These are phyloP conservation scores for Tricholoma saponaceum DNA, from an alignment of 768 basidiomycete species.

Conservation along the genomic window DNA sequence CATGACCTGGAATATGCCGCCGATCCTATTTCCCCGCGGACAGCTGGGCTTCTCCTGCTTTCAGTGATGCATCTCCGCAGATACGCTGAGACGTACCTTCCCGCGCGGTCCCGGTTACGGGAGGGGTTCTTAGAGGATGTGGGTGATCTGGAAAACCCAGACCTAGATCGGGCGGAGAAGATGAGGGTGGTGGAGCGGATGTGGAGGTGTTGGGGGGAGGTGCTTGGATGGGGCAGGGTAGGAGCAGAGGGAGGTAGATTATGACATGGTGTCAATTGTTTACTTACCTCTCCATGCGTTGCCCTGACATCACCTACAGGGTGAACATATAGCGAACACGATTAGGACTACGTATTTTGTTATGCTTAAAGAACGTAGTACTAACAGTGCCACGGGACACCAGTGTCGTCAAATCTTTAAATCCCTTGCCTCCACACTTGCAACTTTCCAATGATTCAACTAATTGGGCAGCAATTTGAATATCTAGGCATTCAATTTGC, in stretches of 20 bases:
- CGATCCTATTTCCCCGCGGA: slow-evolving; percentile 39
- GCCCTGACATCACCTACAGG: too few relatives aligned
- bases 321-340: too few relatives aligned
- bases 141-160: slow-evolving; percentile 73
- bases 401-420: too few relatives aligned
- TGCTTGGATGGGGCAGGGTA: slow-evolving; percentile 55
- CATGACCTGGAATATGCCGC: slow-evolving; percentile 9
- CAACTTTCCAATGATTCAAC: too few relatives aligned
- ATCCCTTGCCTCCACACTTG: too few relatives aligned
- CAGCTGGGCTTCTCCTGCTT: slow-evolving; percentile 70
- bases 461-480: too few relatives aligned
- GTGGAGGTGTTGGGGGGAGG: slow-evolving; percentile 81
- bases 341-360: too few relatives aligned
- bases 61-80: slow-evolving; percentile 63
- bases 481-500: too few relatives aligned
- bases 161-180: slow-evolving; percentile 66
- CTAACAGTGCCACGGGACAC: too few relatives aligned
- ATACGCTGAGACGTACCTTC: slow-evolving; percentile 57
- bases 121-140: slow-evolving; percentile 86
- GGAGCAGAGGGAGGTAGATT: slow-evolving; percentile 10
- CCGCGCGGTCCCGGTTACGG: slow-evolving; percentile 54
- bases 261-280: neutral
- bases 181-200: slow-evolving; percentile 76
- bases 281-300: too few relatives aligned
- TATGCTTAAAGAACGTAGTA: too few relatives aligned